These are phyloP conservation scores for Sideroxylon spinosum DNA, from an alignment of 179 eudicot species.

Conservation along the genomic window DNA sequence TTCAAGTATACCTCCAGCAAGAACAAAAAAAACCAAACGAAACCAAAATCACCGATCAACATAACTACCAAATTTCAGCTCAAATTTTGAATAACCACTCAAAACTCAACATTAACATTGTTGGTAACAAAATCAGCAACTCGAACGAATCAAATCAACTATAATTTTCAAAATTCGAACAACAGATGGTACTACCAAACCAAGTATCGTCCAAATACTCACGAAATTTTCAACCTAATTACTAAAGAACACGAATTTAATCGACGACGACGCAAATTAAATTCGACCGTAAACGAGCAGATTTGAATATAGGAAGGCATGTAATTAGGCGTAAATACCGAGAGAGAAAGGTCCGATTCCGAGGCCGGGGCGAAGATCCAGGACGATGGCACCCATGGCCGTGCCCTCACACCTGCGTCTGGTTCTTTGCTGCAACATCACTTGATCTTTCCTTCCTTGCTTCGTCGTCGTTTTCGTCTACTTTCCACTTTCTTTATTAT, in stretches of 20 bases:
- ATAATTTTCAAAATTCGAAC: background rate
- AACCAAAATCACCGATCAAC: background rate
- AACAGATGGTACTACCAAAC: background rate
- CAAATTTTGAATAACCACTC: background rate
- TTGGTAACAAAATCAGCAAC: background rate
- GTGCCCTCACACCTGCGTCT: conserved; percentile 84
- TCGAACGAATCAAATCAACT: too few relatives aligned
- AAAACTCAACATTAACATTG: background rate
- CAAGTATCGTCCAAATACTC: background rate
- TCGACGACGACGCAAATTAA: background rate
- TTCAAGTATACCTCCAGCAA: too few relatives aligned
- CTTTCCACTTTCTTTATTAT: too few relatives aligned
- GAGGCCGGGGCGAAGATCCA: conserved; percentile 89
- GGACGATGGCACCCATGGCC: conserved; percentile 83
- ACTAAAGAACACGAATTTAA: background rate
- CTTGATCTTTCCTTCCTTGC: too few relatives aligned
- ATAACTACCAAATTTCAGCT: background rate
- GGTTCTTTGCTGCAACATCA: conserved; percentile 43
- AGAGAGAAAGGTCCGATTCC: conserved; percentile 85
- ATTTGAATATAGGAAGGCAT: too few relatives aligned
- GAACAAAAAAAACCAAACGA: background rate
- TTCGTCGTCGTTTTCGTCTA: too few relatives aligned
- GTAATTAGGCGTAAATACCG: conserved; percentile 33
- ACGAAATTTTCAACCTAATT: background rate
- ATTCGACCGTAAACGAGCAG: too few relatives aligned